These are phyloP conservation scores for Trichomonas gallinae DNA, from an alignment of 208 protist species.

Conservation along the genomic window DNA sequence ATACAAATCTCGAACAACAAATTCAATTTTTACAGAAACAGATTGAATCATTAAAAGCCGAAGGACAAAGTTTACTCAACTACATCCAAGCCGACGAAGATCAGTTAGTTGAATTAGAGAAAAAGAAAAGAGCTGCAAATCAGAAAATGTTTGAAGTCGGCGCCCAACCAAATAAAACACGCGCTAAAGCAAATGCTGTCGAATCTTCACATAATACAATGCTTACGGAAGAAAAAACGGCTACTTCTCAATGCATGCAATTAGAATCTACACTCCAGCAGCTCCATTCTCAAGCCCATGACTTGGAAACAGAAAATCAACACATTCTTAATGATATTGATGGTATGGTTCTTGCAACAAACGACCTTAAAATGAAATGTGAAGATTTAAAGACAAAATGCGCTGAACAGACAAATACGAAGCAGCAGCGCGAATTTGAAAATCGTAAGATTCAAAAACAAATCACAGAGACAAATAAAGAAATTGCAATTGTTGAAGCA, in stretches of 20 bases:
- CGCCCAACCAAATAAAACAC: background rate
- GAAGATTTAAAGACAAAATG: background rate
- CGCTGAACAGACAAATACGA: background rate
- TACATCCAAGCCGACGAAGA: background rate
- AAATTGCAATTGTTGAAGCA: background rate
- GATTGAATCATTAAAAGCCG: background rate
- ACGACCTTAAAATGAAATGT: background rate
- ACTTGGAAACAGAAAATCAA: constrained; percentile 8
- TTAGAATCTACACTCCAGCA: background rate
- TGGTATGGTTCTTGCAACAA: background rate
- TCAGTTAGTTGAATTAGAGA: background rate
- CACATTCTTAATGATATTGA: background rate
- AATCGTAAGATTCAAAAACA: background rate
- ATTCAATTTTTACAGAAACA: background rate
- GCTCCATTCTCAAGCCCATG: background rate
- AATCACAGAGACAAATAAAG: background rate
- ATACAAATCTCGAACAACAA: background rate
- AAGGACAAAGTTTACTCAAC: background rate
- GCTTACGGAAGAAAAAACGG: background rate
- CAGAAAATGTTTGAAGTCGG: background rate
- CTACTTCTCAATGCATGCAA: background rate
- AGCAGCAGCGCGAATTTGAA: background rate
- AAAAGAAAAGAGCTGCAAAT: background rate
- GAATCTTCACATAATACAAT: background rate
- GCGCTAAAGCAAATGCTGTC: background rate